A percentile compares a stretch with the other conserved stretches of the same genome.
phyloP scores from a whole-genome alignment of 192 early-diverging fungal genomes.

The Podochytrium sp. region DNA sequence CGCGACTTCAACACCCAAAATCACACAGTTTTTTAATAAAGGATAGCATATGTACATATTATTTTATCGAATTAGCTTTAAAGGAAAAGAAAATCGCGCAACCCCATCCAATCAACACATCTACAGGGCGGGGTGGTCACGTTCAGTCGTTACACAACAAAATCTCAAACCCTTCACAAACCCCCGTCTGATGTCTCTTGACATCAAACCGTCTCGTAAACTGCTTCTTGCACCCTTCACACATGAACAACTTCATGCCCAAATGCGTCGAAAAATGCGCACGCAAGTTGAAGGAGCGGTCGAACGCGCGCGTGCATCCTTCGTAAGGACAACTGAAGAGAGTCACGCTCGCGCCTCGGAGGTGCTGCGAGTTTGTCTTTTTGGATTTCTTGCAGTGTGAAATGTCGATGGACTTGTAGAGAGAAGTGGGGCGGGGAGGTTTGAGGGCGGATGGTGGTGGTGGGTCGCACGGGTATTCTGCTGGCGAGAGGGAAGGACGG shows the following conservation, averaged over 20 bases:
- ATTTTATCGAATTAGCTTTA: no score
- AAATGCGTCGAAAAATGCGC: constrained; percentile 9
- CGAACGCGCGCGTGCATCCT: not conserved
- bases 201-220: constrained; percentile 19
- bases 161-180: not conserved
- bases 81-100: no score
- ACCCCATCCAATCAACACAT: no score
- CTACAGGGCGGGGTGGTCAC: no score
- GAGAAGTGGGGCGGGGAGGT: no score
- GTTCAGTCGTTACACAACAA: not conserved
- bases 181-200: constrained; percentile 13
- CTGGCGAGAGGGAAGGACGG: no score
- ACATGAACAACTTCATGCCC: constrained; percentile 7
- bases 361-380: not conserved
- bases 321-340: constrained; percentile 4
- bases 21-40: no score
- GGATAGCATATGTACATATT: no score
- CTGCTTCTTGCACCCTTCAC: constrained; percentile 7
- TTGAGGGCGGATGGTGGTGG: no score
- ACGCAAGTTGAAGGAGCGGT: constrained; percentile 16
- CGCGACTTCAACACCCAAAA: no score
- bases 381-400: not conserved
- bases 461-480: no score
- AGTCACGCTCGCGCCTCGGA: not conserved
- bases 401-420: constrained; percentile 1